Evolutionary conservation across 306 rosid genomes (phyloP).

Genomic region (Calophaca sinica): DNA sequence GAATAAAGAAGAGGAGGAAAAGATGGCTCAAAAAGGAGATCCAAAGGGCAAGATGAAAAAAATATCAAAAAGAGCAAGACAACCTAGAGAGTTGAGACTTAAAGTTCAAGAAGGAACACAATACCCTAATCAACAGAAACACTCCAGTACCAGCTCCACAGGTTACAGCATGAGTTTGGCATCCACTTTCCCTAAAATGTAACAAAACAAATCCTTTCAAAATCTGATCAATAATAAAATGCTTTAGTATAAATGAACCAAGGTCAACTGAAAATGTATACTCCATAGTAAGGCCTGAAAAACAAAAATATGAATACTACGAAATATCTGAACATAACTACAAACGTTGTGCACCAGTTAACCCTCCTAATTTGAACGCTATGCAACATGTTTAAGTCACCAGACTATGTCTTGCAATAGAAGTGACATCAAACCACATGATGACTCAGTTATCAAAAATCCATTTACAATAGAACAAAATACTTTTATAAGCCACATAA

Average conservation of each 20-base stretch:
- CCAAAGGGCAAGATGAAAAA: not conserved
- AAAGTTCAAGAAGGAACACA: constrained; percentile 22
- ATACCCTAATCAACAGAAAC: constrained; percentile 85
- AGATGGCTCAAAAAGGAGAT: constrained; percentile 29
- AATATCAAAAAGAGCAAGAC: constrained; percentile 4
- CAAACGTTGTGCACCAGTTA: not conserved
- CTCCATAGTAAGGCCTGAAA: constrained; percentile 33
- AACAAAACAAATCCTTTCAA: constrained; percentile 36
- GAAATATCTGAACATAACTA: constrained; percentile 3
- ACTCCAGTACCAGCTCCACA: constrained; percentile 97
- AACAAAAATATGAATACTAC: not conserved
- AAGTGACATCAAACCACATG: not conserved
- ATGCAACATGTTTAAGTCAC: not conserved
- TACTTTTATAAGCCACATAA: not conserved
- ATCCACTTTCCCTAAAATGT: constrained; percentile 75
- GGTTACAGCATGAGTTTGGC: constrained; percentile 83
- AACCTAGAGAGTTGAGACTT: constrained; percentile 19
- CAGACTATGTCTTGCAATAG: constrained; percentile 11
- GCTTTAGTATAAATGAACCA: constrained; percentile 28
- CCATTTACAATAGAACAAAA: not conserved
- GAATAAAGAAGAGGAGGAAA: constrained; percentile 8
- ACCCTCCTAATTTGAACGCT: constrained; percentile 12
- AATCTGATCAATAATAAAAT: constrained; percentile 41
- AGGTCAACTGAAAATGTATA: constrained; percentile 1
- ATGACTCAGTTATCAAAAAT: constrained; percentile 4